Conservation (phyloP, 2,329 filamentous ascomycete genomes). For the Claviceps pusilla region DNA sequence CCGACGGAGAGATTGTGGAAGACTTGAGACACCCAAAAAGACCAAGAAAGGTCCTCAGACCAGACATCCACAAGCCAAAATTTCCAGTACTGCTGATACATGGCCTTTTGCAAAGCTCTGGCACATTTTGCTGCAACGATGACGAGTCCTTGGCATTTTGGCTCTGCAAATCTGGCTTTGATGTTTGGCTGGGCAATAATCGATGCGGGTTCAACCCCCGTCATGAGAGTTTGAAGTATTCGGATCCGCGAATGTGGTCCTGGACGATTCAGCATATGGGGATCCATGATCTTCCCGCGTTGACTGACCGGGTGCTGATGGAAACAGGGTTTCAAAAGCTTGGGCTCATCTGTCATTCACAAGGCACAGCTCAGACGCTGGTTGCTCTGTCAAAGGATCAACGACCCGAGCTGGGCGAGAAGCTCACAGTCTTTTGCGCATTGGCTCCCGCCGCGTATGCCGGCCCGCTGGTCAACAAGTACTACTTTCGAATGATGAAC, state of each 20-base stretch:
- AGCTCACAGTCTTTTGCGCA: constrained; percentile 78
- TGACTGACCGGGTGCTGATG: constrained; percentile 62
- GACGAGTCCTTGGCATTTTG: constrained; percentile 83
- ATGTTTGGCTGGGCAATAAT: constrained; percentile 93
- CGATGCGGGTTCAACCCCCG: constrained; percentile 70
- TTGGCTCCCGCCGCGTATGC: constrained; percentile 84
- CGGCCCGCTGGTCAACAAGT: constrained; percentile 68
- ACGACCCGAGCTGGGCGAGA: constrained; percentile 66
- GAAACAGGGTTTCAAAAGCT: constrained; percentile 76
- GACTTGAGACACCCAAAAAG: constrained; percentile 11
- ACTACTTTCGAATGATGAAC: constrained; percentile 86
- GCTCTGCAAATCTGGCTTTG: constrained; percentile 80
- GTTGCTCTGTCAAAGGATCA: constrained; percentile 84
- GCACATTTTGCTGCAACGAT: constrained; percentile 81
- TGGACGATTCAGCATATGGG: constrained; percentile 97
- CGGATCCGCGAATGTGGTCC: constrained; percentile 84
- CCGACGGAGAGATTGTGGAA: background rate
- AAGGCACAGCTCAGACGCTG: constrained; percentile 79
- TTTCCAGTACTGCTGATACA: constrained; percentile 82
- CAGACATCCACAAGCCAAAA: constrained; percentile 34
- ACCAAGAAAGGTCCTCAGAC: constrained; percentile 23
- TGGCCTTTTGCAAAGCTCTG: constrained; percentile 73
- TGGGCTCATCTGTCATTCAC: constrained; percentile 72
- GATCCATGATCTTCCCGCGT: constrained; percentile 68
- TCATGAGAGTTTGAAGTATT: constrained; percentile 54